Percentiles rank a stretch among this genome's conserved stretches.
These are phyloP conservation scores for Trichoderma oligosporum DNA, from an alignment of 2,329 filamentous ascomycete genomes.

Conservation along the genomic window DNA sequence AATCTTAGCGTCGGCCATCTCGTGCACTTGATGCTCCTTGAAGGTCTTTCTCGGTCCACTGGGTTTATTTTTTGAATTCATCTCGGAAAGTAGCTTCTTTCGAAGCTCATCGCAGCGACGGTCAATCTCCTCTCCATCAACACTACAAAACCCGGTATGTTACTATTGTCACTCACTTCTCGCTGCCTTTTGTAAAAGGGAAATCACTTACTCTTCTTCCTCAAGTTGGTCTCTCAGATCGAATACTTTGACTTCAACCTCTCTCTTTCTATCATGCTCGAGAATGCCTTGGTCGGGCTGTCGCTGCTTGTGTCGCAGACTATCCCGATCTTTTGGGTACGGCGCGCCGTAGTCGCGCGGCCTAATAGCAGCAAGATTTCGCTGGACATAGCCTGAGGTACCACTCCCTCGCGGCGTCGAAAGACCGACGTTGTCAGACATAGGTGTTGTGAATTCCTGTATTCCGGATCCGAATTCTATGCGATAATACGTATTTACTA, in stretches of 20 bases:
- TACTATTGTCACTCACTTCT: slow-evolving; percentile 17
- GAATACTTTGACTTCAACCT: slow-evolving; percentile 90
- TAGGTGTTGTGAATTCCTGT: slow-evolving; percentile 37
- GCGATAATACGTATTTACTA: neutral
- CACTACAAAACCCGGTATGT: slow-evolving; percentile 43
- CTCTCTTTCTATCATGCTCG: slow-evolving; percentile 87
- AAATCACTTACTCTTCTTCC: slow-evolving; percentile 65
- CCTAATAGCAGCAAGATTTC: slow-evolving; percentile 83
- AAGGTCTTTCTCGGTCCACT: slow-evolving; percentile 51
- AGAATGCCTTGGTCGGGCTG: slow-evolving; percentile 90
- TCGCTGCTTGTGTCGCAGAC: slow-evolving; percentile 69
- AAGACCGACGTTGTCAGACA: slow-evolving; percentile 97
- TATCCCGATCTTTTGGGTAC: slow-evolving; percentile 68
- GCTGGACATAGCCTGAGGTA: slow-evolving; percentile 95
- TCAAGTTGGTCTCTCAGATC: slow-evolving; percentile 88
- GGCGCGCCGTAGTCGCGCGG: slow-evolving; percentile 77
- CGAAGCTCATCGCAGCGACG: slow-evolving; percentile 45
- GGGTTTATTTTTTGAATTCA: slow-evolving; percentile 32
- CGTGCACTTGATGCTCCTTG: slow-evolving; percentile 93
- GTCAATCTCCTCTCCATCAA: slow-evolving; percentile 90
- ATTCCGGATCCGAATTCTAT: neutral
- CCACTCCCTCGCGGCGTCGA: slow-evolving; percentile 90
- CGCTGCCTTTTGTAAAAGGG: neutral
- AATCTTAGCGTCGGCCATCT: slow-evolving; percentile 93
- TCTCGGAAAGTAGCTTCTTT: slow-evolving; percentile 39